Conservation (phyloP, 169 alveolate species). For the Miamiensis avidus region DNA sequence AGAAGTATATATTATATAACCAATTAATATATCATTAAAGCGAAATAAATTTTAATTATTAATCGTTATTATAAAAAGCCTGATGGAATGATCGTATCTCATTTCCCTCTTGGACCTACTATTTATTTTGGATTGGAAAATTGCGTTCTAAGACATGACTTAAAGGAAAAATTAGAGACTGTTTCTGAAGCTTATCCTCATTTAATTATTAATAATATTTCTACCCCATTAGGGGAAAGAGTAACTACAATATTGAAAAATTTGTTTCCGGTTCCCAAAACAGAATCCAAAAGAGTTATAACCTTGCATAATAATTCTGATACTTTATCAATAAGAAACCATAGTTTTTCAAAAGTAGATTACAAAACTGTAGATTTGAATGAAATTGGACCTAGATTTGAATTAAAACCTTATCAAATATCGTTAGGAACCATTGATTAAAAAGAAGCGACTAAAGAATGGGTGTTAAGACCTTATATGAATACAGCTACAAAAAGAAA, state of each 20-base stretch:
- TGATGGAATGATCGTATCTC: slow-evolving; percentile 97
- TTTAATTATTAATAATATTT: slow-evolving; percentile 95
- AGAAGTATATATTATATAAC: slow-evolving; percentile 50
- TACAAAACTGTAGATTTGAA: slow-evolving; percentile 85
- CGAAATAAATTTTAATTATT: not conserved
- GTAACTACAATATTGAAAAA: slow-evolving; percentile 91
- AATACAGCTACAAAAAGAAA: slow-evolving; percentile 91
- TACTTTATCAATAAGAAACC: slow-evolving; percentile 93
- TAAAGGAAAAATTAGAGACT: slow-evolving; percentile 94
- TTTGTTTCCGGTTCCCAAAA: slow-evolving; percentile 92
- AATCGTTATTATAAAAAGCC: slow-evolving; percentile 69
- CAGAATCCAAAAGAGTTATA: slow-evolving; percentile 88
- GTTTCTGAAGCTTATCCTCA: slow-evolving; percentile 96
- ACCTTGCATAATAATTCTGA: slow-evolving; percentile 93
- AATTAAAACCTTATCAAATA: slow-evolving; percentile 93
- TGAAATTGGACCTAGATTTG: slow-evolving; percentile 97
- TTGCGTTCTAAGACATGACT: slow-evolving; percentile 97
- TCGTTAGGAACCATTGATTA: slow-evolving; percentile 97
- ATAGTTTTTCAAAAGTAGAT: slow-evolving; percentile 73
- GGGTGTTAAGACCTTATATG: slow-evolving; percentile 98
- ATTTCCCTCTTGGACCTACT: slow-evolving; percentile 99
- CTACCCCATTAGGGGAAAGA: slow-evolving; percentile 91
- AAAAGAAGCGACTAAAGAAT: slow-evolving; percentile 95
- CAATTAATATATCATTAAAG: no score
- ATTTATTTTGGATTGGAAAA: slow-evolving; percentile 96